Base-by-base conservation (phyloP, 257 asterid species). In the Oldenlandia corymbosa region DNA sequence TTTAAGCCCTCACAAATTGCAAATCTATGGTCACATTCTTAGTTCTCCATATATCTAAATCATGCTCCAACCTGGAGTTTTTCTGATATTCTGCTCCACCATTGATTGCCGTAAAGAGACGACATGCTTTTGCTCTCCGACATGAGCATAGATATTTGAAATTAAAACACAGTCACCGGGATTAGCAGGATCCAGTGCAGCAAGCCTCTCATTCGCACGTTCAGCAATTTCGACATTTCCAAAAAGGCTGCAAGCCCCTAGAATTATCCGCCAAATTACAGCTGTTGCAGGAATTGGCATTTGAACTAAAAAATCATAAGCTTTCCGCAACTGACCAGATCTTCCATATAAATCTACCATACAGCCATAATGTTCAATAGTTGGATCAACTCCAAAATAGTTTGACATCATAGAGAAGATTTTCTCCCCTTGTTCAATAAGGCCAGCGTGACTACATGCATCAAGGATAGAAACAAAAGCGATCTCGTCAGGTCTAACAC, bases 401-500 rank as follows among this genome's bases (percentile, higher is more conserved):
- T 59, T 54, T 14, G 78, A 73, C 96, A 92, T 92, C 75, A 58
- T 81, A 39, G 77, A 79, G 36, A 86, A 92, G 31, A 79, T 58
- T 39, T 75, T 72, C 36, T 68, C 56, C 18, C 97, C 97, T 62
- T 84, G 61, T 37, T 87, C 79, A 52, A 85, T 74, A 65, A 92
- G 76, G 65, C 97, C 97, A 52, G 96, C 83, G 71, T 92, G 98
- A 67, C 95, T 85, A 52, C 97, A 92, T 1, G 97, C 98, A 62
- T 82, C 85, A 20, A 89, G 95, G 27, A 92, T 62, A 0, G 89
- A 84, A 41, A 85, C 62, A 42, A 82, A 83, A 12, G 76, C 74
- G 60, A 82, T 66, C 65, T 80, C 89, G 62, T 92, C 97, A 5
- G 95, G 98, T 24, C 42, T 68, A 28, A 73, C 74, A 30, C 95